Evolutionary conservation across 768 basidiomycete species (phyloP).

Genomic region (Leccinellum albellum): DNA sequence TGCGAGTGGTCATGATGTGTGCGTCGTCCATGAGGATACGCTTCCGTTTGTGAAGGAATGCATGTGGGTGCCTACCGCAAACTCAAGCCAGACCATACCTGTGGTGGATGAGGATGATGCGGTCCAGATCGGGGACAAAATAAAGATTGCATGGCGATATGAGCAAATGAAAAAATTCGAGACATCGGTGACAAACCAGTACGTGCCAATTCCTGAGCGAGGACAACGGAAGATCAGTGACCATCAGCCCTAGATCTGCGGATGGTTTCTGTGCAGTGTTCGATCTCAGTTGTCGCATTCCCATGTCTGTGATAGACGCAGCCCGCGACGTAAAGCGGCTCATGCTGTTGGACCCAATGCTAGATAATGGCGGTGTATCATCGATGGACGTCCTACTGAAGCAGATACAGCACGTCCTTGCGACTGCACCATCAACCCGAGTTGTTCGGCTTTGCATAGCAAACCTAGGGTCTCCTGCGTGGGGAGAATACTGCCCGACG

Average conservation of each 20-base stretch:
- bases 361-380: constrained; percentile 17
- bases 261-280: constrained; percentile 68
- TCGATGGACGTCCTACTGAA: constrained; percentile 24
- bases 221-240: constrained; percentile 7
- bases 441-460: constrained; percentile 60
- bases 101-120: constrained; percentile 30
- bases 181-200: constrained; percentile 67
- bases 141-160: constrained; percentile 98
- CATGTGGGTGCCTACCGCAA: constrained; percentile 67
- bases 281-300: constrained; percentile 66
- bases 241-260: constrained; percentile 36
- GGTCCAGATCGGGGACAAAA: constrained; percentile 50
- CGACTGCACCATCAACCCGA: constrained; percentile 30
- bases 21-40: constrained; percentile 60
- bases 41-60: constrained; percentile 59
- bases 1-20: constrained; percentile 61
- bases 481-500: constrained; percentile 60
- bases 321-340: constrained; percentile 41
- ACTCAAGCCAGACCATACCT: constrained; percentile 9
- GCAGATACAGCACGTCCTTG: constrained; percentile 29
- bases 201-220: constrained; percentile 34
- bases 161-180: constrained; percentile 90
- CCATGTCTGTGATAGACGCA: constrained; percentile 44
- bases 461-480: constrained; percentile 57
- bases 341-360: constrained; percentile 23